Percentiles rank a stretch among this genome's conserved stretches.
Evolutionary conservation across 2,329 filamentous ascomycete species (phyloP).

Genomic region (Venturia carpophila): DNA sequence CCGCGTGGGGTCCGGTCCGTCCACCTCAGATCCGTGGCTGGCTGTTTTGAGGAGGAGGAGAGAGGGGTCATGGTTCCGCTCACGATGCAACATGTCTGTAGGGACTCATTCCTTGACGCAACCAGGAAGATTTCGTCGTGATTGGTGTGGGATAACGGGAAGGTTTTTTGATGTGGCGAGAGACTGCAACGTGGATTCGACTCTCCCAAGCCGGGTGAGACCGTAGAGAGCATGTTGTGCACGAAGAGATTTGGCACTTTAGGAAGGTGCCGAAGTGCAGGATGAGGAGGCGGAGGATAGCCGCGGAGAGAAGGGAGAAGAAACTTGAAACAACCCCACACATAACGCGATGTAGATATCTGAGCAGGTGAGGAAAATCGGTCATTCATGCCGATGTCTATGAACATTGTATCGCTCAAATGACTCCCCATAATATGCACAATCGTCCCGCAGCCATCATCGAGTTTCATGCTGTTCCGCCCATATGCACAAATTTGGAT

Average conservation of each 20-base stretch:
- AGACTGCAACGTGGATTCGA: neutral
- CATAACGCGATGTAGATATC: neutral
- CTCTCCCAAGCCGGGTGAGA: neutral
- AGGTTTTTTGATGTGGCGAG: neutral
- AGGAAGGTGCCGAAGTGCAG: neutral
- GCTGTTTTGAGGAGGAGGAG: neutral
- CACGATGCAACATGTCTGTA: neutral
- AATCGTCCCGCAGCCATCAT: neutral
- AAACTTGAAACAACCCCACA: neutral
- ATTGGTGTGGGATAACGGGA: neutral
- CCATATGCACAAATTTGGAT: neutral
- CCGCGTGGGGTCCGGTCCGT: neutral
- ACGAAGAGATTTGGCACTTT: neutral
- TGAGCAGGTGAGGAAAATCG: neutral
- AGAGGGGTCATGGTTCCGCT: neutral
- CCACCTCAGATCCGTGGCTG: neutral
- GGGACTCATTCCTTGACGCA: neutral
- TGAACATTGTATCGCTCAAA: neutral
- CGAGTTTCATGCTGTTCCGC: neutral
- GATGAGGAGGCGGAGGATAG: neutral
- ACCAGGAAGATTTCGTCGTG: neutral
- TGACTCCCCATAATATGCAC: constrained; percentile 3
- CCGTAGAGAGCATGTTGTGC: neutral
- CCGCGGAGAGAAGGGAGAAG: neutral
- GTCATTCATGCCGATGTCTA: neutral